These are phyloP conservation scores for Lumnitzera racemosa DNA, from an alignment of 345 rosid genomes.

Conservation along the genomic window DNA sequence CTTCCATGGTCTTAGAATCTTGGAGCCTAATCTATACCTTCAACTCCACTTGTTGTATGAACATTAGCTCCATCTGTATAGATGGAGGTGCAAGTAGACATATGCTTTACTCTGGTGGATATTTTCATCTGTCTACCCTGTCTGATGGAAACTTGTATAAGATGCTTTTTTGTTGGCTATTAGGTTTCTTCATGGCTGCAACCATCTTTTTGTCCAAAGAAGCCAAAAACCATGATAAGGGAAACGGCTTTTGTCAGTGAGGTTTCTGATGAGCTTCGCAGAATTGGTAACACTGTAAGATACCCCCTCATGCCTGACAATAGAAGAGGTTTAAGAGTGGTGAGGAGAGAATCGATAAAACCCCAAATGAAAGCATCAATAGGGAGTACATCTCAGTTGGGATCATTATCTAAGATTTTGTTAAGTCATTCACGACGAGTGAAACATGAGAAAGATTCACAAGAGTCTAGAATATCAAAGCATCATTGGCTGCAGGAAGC, in stretches of 20 bases:
- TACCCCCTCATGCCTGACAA: conserved; percentile 21
- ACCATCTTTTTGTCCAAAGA: conserved; percentile 46
- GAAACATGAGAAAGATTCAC: conserved; percentile 11
- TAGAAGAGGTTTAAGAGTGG: conserved; percentile 36
- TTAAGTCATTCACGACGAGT: conserved; percentile 9
- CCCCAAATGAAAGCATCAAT: conserved; percentile 12
- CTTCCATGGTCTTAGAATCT: too few relatives aligned
- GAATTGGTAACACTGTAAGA: conserved; percentile 22
- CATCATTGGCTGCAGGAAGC: conserved; percentile 25
- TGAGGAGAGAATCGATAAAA: conserved; percentile 17
- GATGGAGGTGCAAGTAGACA: too few relatives aligned
- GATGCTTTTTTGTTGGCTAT: conserved; percentile 8
- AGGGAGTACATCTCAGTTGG: conserved; percentile 30
- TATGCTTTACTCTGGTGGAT: too few relatives aligned
- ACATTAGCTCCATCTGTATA: too few relatives aligned
- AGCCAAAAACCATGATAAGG: conserved; percentile 24
- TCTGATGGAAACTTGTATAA: neutral
- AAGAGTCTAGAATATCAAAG: conserved; percentile 8
- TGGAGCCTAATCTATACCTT: too few relatives aligned
- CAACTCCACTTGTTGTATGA: too few relatives aligned
- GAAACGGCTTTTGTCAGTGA: conserved; percentile 16
- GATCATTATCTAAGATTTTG: conserved; percentile 33
- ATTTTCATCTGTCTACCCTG: too few relatives aligned
- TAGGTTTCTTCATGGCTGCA: conserved; percentile 58
- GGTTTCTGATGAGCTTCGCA: conserved; percentile 9